Evolutionary conservation across 2,329 filamentous ascomycete genomes (phyloP).

Genomic region (Claviceps sp.): DNA sequence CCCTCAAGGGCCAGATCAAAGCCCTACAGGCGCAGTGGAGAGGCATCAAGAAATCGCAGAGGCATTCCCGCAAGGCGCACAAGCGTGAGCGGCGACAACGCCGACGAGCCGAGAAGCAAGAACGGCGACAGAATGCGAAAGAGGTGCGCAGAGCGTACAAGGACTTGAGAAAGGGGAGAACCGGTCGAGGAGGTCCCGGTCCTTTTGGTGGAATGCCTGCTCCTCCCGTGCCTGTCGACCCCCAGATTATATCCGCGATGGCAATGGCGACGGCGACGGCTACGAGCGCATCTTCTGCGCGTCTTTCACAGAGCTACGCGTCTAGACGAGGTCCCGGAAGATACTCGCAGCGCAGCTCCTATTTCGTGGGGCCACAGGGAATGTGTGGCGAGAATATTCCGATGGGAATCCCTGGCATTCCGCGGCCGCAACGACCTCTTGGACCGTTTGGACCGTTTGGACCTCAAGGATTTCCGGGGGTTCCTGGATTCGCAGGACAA

Average conservation of each 20-base stretch:
- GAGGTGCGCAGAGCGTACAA: slow-evolving; percentile 18
- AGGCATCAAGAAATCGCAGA: slow-evolving; percentile 17
- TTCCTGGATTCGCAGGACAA: too few species aligned
- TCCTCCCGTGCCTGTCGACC: slow-evolving; percentile 2
- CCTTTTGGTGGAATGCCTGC: background rate
- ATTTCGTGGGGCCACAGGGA: background rate
- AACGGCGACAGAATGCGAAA: slow-evolving; percentile 17
- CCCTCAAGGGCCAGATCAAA: slow-evolving; percentile 30
- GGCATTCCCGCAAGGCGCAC: slow-evolving; percentile 16
- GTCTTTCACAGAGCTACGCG: background rate
- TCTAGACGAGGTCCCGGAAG: background rate
- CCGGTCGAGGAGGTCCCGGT: slow-evolving; percentile 5
- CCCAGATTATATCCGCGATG: background rate
- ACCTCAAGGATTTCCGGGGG: background rate
- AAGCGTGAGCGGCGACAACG: slow-evolving; percentile 17
- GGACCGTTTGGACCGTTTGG: background rate
- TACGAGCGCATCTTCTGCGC: slow-evolving; percentile 1
- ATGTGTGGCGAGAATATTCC: too few species aligned
- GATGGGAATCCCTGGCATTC: too few species aligned
- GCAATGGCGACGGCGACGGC: background rate
- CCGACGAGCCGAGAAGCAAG: slow-evolving; percentile 19
- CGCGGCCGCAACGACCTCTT: too few species aligned
- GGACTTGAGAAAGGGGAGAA: slow-evolving; percentile 13
- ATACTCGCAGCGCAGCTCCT: background rate
- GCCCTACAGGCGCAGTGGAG: slow-evolving; percentile 31